Evolutionary conservation across 352 stramenopile genomes (phyloP).

Genomic region (Phytophthora niederhauseri): DNA sequence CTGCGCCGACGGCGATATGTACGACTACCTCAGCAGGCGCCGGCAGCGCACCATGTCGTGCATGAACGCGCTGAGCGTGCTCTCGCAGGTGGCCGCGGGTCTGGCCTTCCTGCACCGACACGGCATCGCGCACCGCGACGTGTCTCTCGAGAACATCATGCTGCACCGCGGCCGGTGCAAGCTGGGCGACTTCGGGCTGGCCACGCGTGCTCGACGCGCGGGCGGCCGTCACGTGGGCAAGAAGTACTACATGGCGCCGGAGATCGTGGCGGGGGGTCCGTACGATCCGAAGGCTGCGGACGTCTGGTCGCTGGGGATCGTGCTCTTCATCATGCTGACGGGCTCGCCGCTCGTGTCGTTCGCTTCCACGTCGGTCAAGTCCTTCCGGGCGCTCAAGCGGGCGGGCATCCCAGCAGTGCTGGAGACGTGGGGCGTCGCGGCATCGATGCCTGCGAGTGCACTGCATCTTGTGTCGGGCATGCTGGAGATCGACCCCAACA

Average conservation of each 20-base stretch:
- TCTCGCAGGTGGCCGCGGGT: constrained; percentile 27
- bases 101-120: constrained; percentile 34
- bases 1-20: constrained; percentile 38
- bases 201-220: constrained; percentile 8
- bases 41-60: constrained; percentile 18
- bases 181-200: constrained; percentile 55
- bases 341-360: constrained; percentile 42
- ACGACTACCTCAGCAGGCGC: constrained; percentile 22
- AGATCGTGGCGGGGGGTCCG: constrained; percentile 36
- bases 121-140: constrained; percentile 48
- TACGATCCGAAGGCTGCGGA: constrained; percentile 35
- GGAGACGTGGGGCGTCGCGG: constrained; percentile 14
- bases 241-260: constrained; percentile 39
- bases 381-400: constrained; percentile 18
- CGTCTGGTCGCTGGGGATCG: constrained; percentile 54
- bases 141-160: constrained; percentile 62
- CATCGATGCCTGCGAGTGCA: background rate
- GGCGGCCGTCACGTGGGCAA: constrained; percentile 29
- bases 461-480: constrained; percentile 31
- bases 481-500: constrained; percentile 35
- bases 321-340: constrained; percentile 58
- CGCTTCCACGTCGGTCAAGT: constrained; percentile 25
- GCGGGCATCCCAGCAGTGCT: constrained; percentile 11
- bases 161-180: constrained; percentile 43
- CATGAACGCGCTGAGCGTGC: constrained; percentile 30